Evolutionary conservation across 306 rosid species (phyloP).

Genomic region (Macrotyloma uniflorum): DNA sequence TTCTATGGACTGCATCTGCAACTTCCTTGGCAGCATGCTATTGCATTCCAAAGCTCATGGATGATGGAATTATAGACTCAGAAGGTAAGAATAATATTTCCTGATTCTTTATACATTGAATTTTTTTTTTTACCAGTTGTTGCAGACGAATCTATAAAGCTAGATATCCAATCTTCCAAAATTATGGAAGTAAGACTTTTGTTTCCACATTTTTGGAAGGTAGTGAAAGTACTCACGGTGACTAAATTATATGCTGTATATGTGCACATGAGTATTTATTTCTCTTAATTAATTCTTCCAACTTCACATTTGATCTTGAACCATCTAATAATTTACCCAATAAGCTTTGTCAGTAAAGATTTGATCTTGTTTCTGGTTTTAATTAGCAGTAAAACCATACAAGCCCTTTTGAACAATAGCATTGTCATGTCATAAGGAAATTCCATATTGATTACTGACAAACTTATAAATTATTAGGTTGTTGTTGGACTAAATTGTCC

Average conservation of each 20-base stretch:
- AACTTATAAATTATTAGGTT: too few species aligned
- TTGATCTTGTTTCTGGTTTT: too few species aligned
- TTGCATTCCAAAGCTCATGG: slow-evolving; percentile 39
- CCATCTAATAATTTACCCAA: background rate
- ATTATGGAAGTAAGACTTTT: background rate
- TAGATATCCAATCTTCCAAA: background rate
- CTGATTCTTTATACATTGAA: background rate
- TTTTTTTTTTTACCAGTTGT: background rate
- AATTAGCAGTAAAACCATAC: too few species aligned
- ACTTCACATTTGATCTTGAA: background rate
- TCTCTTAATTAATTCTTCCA: background rate
- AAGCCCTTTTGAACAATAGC: too few species aligned
- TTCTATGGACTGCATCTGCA: slow-evolving; percentile 39
- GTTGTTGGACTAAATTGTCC: too few species aligned
- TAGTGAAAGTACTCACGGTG: background rate
- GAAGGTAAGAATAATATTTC: slow-evolving; percentile 35
- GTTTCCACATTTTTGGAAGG: background rate
- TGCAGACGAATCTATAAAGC: background rate
- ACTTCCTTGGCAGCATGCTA: background rate
- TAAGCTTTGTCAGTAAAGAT: too few species aligned
- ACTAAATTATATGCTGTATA: background rate
- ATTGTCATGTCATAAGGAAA: too few species aligned
- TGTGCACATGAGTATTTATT: background rate
- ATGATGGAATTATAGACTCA: slow-evolving; percentile 41
- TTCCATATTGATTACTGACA: too few species aligned